A percentile compares a stretch with the other conserved stretches of the same genome.
Conservation (phyloP, 108 stramenopile genomes). For the Poteriospumella lacustris region DNA sequence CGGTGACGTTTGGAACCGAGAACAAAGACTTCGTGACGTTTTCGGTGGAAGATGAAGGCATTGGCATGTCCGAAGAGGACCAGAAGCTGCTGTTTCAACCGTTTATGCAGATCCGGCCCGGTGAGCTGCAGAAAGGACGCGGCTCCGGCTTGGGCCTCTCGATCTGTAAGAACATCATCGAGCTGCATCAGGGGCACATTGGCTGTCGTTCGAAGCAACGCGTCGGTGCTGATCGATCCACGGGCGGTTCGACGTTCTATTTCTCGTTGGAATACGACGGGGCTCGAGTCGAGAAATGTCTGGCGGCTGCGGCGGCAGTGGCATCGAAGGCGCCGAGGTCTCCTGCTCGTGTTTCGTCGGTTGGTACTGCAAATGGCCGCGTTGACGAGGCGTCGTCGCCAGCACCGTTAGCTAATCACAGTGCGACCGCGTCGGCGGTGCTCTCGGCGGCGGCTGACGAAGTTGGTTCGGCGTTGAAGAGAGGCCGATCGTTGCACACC, state of each 20-base stretch:
- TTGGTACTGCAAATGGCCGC: no score
- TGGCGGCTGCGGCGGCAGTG: no score
- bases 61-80: conserved; percentile 16
- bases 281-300: not conserved
- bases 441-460: no score
- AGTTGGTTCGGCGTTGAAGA: no score
- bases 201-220: conserved; percentile 1
- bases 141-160: not conserved
- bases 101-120: conserved; percentile 23
- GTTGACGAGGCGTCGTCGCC: no score
- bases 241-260: not conserved
- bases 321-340: no score
- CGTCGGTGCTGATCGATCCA: not conserved
- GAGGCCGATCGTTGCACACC: no score
- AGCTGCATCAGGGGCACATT: conserved; percentile 25
- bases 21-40: not conserved
- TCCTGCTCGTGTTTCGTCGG: no score
- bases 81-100: conserved; percentile 26
- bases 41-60: not conserved
- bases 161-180: conserved; percentile 19
- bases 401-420: no score
- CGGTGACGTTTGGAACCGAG: not conserved
- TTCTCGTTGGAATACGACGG: not conserved
- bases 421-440: no score
- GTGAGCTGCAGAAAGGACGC: conserved; percentile 22